Percentiles rank a stretch among this genome's conserved stretches.
Evolutionary conservation across 1,284 basidiomycete genomes (phyloP).

Genomic region (Paramarasmius palmivorus): DNA sequence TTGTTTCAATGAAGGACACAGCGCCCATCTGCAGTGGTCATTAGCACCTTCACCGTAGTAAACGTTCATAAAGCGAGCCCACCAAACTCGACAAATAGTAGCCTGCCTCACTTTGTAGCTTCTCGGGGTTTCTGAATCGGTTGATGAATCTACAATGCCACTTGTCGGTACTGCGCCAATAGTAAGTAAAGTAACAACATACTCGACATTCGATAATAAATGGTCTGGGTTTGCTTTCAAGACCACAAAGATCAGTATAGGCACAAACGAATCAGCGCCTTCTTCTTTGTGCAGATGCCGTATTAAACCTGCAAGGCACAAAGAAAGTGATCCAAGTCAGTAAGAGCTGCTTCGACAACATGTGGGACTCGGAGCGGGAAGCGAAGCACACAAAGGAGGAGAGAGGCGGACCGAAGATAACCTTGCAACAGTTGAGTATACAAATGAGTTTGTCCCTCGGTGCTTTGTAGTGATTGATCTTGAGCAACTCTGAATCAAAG

Average conservation of each 20-base stretch:
- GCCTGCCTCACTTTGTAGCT: conserved; percentile 92
- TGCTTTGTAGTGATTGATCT: conserved; percentile 99
- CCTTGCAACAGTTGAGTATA: conserved; percentile 97
- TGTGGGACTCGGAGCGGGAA: background rate
- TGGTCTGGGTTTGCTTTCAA: conserved; percentile 92
- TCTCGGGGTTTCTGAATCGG: conserved; percentile 88
- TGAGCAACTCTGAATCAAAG: conserved; percentile 74
- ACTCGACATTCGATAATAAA: conserved; percentile 95
- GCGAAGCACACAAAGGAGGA: conserved; percentile 12
- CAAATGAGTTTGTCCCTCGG: conserved; percentile 98
- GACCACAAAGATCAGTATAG: conserved; percentile 93
- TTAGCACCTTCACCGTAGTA: background rate
- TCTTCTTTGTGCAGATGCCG: conserved; percentile 81
- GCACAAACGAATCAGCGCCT: conserved; percentile 92
- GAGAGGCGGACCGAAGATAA: conserved; percentile 85
- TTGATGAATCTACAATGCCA: conserved; percentile 78
- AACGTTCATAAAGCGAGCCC: conserved; percentile 25
- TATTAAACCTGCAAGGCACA: conserved; percentile 66
- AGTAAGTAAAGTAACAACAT: conserved; percentile 27
- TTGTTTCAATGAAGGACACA: conserved; percentile 94
- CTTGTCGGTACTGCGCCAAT: background rate
- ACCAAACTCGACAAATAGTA: conserved; percentile 97
- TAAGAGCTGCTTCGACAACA: conserved; percentile 7
- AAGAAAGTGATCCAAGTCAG: background rate
- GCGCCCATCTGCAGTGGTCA: conserved; percentile 71